Percentiles rank a stretch among this genome's conserved stretches.
These are phyloP conservation scores for Syzygium oleosum DNA, from an alignment of 345 rosid species.

Conservation along the genomic window DNA sequence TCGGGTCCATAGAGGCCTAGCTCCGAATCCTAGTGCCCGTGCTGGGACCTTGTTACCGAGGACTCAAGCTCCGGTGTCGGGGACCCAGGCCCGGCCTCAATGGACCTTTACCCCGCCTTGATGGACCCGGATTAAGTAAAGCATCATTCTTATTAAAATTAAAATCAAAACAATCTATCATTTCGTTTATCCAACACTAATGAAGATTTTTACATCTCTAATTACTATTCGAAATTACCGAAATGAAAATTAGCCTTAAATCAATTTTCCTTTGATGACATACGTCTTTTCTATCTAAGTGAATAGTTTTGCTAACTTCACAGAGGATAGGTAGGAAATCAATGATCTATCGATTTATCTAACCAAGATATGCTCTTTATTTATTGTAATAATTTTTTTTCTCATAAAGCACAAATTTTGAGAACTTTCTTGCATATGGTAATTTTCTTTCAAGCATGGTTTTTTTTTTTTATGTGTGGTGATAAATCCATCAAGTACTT, in stretches of 20 bases:
- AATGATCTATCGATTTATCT: neutral
- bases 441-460: neutral
- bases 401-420: neutral
- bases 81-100: too few relatives aligned
- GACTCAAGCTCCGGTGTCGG: too few relatives aligned
- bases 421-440: neutral
- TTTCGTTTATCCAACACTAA: neutral
- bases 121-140: neutral
- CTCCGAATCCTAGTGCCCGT: too few relatives aligned
- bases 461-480: neutral
- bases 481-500: neutral
- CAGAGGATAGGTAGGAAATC: neutral
- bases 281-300: neutral
- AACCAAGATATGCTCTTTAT: neutral
- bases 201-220: neutral
- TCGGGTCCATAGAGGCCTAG: too few relatives aligned
- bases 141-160: neutral
- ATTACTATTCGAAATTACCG: neutral
- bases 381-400: neutral
- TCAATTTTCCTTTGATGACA: neutral
- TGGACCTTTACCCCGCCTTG: too few relatives aligned
- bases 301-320: neutral
- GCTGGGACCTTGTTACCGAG: too few relatives aligned
- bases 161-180: neutral
- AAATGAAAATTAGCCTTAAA: neutral